These are phyloP conservation scores for Ogataea paradorogensis DNA, from an alignment of 805 yeast species.

Conservation along the genomic window DNA sequence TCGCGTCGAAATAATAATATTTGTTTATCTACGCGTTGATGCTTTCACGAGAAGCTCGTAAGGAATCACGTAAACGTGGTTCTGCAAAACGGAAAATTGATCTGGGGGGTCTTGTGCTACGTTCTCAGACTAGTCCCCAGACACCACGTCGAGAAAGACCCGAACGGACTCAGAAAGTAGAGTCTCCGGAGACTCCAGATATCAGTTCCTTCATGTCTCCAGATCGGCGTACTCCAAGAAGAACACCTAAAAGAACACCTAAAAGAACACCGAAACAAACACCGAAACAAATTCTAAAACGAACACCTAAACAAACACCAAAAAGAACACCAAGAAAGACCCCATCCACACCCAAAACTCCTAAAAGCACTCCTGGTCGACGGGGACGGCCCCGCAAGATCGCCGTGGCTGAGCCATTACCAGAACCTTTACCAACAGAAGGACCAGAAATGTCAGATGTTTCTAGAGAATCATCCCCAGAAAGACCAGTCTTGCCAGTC, in stretches of 20 bases:
- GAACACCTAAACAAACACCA: constrained; percentile 5
- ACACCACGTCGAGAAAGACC: not conserved
- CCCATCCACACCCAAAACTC: constrained; percentile 1
- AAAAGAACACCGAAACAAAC: constrained; percentile 2
- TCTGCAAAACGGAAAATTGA: constrained; percentile 28
- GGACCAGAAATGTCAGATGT: constrained; percentile 4
- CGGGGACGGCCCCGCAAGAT: not conserved
- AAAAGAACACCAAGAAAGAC: constrained; percentile 1
- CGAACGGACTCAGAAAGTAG: not conserved
- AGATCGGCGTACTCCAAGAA: constrained; percentile 5
- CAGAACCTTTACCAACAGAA: too few species aligned
- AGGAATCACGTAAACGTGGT: constrained; percentile 33
- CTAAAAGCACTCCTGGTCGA: not conserved
- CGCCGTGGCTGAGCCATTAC: not conserved
- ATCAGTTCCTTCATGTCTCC: constrained; percentile 22
- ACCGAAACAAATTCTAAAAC: constrained; percentile 6
- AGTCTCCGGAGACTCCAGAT: constrained; percentile 11
- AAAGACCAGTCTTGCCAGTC: not conserved
- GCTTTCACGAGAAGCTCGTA: constrained; percentile 28
- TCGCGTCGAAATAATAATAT: constrained; percentile 1
- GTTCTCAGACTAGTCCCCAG: constrained; percentile 11
- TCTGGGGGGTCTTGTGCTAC: constrained; percentile 26
- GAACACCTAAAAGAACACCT: constrained; percentile 4
- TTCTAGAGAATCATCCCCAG: constrained; percentile 4
- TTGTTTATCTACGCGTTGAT: constrained; percentile 12